These are phyloP conservation scores for Oleoguttula mirabilis DNA, from an alignment of 495 filamentous ascomycete species.

Conservation along the genomic window DNA sequence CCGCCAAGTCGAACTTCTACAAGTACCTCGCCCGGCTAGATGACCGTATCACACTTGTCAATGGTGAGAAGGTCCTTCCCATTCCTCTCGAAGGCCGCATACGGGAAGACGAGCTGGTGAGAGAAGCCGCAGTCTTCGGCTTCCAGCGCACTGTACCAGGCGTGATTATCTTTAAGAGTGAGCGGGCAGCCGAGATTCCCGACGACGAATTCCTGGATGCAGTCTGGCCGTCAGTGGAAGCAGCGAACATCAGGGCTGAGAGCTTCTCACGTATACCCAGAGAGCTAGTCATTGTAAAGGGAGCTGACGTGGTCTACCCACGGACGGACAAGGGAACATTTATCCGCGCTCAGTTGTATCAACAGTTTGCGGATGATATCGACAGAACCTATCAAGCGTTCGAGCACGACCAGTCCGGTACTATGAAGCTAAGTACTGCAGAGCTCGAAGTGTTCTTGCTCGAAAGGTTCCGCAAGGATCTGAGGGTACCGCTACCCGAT, in stretches of 20 bases:
- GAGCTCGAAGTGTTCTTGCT: constrained; percentile 12
- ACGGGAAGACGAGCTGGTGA: constrained; percentile 37
- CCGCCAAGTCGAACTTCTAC: constrained; percentile 44
- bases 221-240: constrained; percentile 18
- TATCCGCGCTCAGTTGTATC: constrained; percentile 21
- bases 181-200: constrained; percentile 6
- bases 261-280: constrained; percentile 13
- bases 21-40: constrained; percentile 53
- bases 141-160: constrained; percentile 24
- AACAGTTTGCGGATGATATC: constrained; percentile 21
- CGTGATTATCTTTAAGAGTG: constrained; percentile 22
- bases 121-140: constrained; percentile 49
- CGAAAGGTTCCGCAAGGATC: constrained; percentile 3
- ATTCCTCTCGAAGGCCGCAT: constrained; percentile 48
- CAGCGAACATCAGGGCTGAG: constrained; percentile 14
- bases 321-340: constrained; percentile 25
- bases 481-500: constrained; percentile 3
- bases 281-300: constrained; percentile 18
- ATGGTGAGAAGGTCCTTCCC: constrained; percentile 61
- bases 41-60: constrained; percentile 50
- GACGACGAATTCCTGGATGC: constrained; percentile 16
- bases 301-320: constrained; percentile 7
- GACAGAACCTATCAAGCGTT: constrained; percentile 11
- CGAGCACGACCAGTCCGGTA: neutral
- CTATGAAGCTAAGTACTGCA: neutral